Evolutionary conservation across 2,329 filamentous ascomycete genomes (phyloP), one percentile per base, ranked within the genome.

Genomic region (Cordyceps fumosorosea): DNA sequence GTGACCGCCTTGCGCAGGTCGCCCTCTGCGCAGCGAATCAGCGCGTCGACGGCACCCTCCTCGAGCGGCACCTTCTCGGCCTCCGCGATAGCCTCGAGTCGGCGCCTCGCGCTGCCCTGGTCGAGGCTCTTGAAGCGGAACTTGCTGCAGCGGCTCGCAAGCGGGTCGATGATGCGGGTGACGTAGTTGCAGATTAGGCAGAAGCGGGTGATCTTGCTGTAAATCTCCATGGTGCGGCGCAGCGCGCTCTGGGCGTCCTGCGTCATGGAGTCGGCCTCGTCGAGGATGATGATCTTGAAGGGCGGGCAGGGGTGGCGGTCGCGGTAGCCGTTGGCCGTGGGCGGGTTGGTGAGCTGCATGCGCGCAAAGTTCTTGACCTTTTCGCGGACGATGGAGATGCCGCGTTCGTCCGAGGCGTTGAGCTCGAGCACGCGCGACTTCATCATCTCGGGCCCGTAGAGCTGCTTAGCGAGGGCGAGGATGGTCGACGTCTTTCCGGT

Each of bases 181-280:
- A 99, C 95, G 70, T 99, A 99, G 77, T 99, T 99, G 78, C 96
- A 99, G 63, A 98, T 93, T 48, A 99, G 81, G 72, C 95, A 98
- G 76, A 99, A 99, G 16, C 95, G 84, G 2, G 95, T 99, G 76
- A 98, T 97, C 71, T 92, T 93, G 74, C 86, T 90, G 76, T 98
- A 98, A 52, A 92, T 96, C 78, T 99, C 95, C 95, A 99, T 99
- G 1, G 95, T 99, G 60, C 96, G 84, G 66, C 95, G 84, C 62
- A 99, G 81, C 5, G 96, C 95, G 64, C 87, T 90, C 79, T 99
- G 95, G 14, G 95, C 95, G 77, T 99, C 96, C 75, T 98, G 93
- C 45, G 95, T 99, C 93, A 99, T 98, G 67, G 89, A 95, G 74
- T 99, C 95, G 67, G 95, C 95, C 78, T 99, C 95, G 76, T 99